phyloP scores from a whole-genome alignment of 2,329 filamentous ascomycete genomes.

The Alternaria panax region DNA sequence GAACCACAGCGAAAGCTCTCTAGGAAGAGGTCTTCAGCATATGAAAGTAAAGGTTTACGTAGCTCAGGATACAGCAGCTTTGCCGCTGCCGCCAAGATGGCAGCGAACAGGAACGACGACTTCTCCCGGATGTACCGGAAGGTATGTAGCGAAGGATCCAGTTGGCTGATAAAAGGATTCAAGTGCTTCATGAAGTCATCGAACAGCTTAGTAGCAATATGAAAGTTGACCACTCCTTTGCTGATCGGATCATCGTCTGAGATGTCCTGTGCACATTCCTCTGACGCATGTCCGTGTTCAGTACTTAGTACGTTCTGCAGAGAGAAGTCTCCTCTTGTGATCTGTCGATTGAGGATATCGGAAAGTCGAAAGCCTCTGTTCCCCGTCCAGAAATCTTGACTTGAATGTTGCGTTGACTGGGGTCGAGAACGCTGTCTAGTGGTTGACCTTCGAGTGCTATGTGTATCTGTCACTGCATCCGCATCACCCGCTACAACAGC shows the following conservation, averaged over 20 bases:
- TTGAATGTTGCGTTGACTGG: background rate
- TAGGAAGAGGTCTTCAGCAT: background rate
- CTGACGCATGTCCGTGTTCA: background rate
- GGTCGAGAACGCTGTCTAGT: background rate
- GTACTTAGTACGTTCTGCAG: background rate
- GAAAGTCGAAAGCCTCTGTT: background rate
- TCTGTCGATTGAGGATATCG: background rate
- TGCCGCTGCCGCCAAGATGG: background rate
- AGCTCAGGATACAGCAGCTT: background rate
- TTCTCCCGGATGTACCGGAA: background rate
- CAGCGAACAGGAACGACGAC: background rate
- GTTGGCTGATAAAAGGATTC: background rate
- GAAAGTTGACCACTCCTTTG: background rate
- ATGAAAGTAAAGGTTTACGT: background rate
- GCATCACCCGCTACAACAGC: background rate
- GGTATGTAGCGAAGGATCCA: background rate
- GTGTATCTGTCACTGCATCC: background rate
- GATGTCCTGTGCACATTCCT: background rate
- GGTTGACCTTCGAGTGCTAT: background rate
- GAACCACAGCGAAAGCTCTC: background rate
- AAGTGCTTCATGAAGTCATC: background rate
- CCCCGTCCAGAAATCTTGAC: background rate
- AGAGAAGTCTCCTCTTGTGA: background rate
- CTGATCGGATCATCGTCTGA: background rate
- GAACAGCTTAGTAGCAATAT: background rate